These are phyloP conservation scores for Pontederia crassipes DNA, from an alignment of 176 grass and related monocot genomes.

Conservation along the genomic window DNA sequence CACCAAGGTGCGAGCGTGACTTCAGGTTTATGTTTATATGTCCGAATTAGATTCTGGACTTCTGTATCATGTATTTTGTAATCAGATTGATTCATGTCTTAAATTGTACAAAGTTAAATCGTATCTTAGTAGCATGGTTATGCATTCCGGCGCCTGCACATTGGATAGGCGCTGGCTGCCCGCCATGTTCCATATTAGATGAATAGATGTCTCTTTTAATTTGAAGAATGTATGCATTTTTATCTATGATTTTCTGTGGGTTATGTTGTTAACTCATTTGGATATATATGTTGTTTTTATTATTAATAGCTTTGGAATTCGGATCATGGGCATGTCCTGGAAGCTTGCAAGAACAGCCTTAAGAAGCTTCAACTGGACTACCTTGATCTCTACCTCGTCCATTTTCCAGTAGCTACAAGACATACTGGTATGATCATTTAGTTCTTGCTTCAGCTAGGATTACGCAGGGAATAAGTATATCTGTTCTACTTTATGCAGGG, in stretches of 20 bases:
- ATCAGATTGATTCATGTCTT: no score
- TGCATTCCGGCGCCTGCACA: no score
- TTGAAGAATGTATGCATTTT: background rate
- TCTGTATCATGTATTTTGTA: no score
- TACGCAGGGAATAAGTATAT: background rate
- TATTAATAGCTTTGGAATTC: slow-evolving; percentile 66
- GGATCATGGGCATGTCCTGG: slow-evolving; percentile 70
- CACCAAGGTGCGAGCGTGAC: slow-evolving; percentile 45
- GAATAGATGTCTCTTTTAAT: background rate
- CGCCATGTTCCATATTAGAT: no score
- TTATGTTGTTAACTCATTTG: background rate
- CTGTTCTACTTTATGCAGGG: slow-evolving; percentile 25
- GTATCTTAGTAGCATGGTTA: no score
- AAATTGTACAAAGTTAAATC: no score
- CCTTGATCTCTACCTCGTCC: slow-evolving; percentile 74
- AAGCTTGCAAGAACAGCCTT: slow-evolving; percentile 71
- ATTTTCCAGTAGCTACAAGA: slow-evolving; percentile 65
- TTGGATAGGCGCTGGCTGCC: no score
- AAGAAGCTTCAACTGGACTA: slow-evolving; percentile 76
- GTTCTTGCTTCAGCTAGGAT: slow-evolving; percentile 1
- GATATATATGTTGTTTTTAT: background rate
- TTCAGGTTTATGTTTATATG: background rate
- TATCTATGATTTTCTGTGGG: background rate
- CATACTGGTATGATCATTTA: slow-evolving; percentile 45
- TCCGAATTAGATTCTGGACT: background rate